Conservation (phyloP, 352 stramenopile genomes). For the Phytopythium vexans region DNA sequence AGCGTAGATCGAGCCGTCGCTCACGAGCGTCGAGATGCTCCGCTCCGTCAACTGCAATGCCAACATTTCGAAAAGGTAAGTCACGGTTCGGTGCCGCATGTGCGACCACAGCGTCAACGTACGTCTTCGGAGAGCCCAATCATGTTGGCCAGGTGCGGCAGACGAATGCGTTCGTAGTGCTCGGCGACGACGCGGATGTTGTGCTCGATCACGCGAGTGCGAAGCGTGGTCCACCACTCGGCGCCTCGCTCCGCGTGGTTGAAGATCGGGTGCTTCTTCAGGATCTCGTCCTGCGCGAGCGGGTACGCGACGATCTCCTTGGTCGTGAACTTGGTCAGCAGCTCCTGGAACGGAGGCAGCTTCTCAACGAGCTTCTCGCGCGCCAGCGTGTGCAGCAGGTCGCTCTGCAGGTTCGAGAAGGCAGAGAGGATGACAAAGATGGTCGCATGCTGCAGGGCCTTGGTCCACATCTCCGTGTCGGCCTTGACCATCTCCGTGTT, state of each 20-base stretch:
- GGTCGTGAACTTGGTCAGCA: constrained; percentile 91
- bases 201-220: constrained; percentile 95
- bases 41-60: constrained; percentile 55
- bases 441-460: constrained; percentile 70
- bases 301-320: constrained; percentile 97
- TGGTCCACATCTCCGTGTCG: constrained; percentile 64
- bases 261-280: constrained; percentile 89
- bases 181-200: constrained; percentile 94
- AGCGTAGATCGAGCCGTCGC: constrained; percentile 91
- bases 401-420: constrained; percentile 77
- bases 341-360: constrained; percentile 47
- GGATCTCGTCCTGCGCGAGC: constrained; percentile 77
- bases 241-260: constrained; percentile 54
- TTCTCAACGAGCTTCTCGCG: constrained; percentile 65
- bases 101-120: constrained; percentile 11
- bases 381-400: constrained; percentile 68
- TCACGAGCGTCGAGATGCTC: constrained; percentile 90
- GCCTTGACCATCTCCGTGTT: constrained; percentile 71
- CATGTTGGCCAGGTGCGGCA: constrained; percentile 92
- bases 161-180: constrained; percentile 96
- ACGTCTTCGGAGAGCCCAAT: constrained; percentile 90
- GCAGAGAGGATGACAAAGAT: constrained; percentile 77
- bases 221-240: constrained; percentile 89
- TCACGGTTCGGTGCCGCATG: neutral
- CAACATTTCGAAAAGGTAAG: constrained; percentile 7